Conservation (phyloP, 805 yeast genomes). For the Limtongia smithiae region DNA sequence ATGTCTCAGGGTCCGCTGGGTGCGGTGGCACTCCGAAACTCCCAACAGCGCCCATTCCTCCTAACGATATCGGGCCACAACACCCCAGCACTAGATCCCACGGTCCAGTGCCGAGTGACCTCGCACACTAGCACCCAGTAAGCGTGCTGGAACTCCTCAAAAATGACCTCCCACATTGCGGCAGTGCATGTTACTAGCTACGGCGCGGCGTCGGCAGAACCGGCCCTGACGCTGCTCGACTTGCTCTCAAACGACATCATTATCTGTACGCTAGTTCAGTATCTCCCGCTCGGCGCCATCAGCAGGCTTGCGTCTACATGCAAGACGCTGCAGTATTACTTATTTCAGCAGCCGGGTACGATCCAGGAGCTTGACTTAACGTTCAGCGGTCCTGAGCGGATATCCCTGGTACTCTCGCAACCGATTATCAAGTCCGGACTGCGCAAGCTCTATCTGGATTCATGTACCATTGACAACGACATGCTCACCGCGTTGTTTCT, state of each 20-base stretch:
- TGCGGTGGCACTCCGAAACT: too few relatives aligned
- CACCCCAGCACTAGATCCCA: too few relatives aligned
- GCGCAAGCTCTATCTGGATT: slow-evolving; percentile 45
- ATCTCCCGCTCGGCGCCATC: slow-evolving; percentile 10
- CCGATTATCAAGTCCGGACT: slow-evolving; percentile 54
- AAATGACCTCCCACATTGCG: neutral
- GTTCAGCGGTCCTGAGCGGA: slow-evolving; percentile 5
- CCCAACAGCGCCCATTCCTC: too few relatives aligned
- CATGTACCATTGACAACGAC: slow-evolving; percentile 23
- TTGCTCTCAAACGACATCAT: slow-evolving; percentile 18
- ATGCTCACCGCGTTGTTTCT: slow-evolving; percentile 19
- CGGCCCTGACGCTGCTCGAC: slow-evolving; percentile 1
- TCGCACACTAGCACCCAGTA: too few relatives aligned
- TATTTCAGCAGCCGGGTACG: slow-evolving; percentile 14
- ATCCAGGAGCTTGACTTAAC: slow-evolving; percentile 23
- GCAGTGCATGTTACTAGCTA: neutral
- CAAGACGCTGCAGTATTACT: neutral
- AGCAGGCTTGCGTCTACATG: slow-evolving; percentile 13
- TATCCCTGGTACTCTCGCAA: slow-evolving; percentile 44
- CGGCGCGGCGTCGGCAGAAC: neutral
- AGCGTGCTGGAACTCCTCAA: too few relatives aligned
- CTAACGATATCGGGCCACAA: too few relatives aligned
- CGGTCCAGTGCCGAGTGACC: too few relatives aligned
- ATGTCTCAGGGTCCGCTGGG: too few relatives aligned
- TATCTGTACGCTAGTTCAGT: slow-evolving; percentile 23